These are phyloP conservation scores for Trypanosoma rangeli DNA, from an alignment of 208 protist species.

Conservation along the genomic window DNA sequence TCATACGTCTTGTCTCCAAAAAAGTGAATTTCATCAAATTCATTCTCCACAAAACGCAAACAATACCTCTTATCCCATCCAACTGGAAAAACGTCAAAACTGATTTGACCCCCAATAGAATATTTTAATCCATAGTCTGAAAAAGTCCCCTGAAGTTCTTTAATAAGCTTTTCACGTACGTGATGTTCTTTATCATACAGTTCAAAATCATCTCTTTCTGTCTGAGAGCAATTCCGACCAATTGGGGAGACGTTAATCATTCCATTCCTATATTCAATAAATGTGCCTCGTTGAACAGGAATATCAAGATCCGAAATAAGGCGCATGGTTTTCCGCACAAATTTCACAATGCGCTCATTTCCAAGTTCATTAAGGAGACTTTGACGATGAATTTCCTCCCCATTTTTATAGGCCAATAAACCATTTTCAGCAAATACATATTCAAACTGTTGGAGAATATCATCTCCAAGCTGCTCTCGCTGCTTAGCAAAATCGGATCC, in stretches of 20 bases:
- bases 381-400: constrained; percentile 87
- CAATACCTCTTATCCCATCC: constrained; percentile 99
- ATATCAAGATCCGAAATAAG: constrained; percentile 97
- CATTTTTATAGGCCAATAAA: constrained; percentile 90
- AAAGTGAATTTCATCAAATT: constrained; percentile 98
- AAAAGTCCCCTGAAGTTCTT: constrained; percentile 76
- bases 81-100: constrained; percentile 99
- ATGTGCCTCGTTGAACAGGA: constrained; percentile 99
- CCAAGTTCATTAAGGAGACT: constrained; percentile 92
- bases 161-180: constrained; percentile 95
- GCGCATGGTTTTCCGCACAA: constrained; percentile 95
- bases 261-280: constrained; percentile 99
- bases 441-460: constrained; percentile 93
- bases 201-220: constrained; percentile 98
- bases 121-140: constrained; percentile 93
- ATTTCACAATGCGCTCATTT: constrained; percentile 93
- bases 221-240: constrained; percentile 98
- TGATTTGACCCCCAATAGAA: constrained; percentile 99
- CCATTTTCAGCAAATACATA: constrained; percentile 99
- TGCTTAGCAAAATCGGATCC: constrained; percentile 99
- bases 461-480: constrained; percentile 95
- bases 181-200: constrained; percentile 96
- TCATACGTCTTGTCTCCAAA: constrained; percentile 99
- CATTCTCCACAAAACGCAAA: constrained; percentile 94
- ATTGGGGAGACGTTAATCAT: constrained; percentile 99